These are phyloP conservation scores for Gymnopilus junonius DNA, from an alignment of 768 basidiomycete species.

Conservation along the genomic window DNA sequence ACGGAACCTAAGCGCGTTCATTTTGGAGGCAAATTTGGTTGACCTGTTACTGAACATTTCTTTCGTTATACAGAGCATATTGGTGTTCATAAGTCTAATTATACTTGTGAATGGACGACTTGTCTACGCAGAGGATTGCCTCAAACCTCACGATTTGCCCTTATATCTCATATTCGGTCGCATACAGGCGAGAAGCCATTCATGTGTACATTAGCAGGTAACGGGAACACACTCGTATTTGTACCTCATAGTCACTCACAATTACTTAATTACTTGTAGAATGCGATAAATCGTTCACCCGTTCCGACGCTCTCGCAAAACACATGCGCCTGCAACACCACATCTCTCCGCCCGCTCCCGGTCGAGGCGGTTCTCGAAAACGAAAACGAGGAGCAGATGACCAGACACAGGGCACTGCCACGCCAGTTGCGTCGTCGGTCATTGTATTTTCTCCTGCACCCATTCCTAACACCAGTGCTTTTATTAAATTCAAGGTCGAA, in stretches of 20 bases:
- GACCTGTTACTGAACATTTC: not conserved
- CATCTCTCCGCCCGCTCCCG: constrained; percentile 72
- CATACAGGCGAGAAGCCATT: constrained; percentile 97
- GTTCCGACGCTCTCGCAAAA: constrained; percentile 91
- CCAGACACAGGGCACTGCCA: constrained; percentile 23
- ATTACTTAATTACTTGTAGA: constrained; percentile 51
- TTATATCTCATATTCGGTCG: constrained; percentile 88
- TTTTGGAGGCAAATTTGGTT: not conserved
- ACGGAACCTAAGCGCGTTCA: not conserved
- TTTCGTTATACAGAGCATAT: constrained; percentile 64
- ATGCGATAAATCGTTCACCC: constrained; percentile 94
- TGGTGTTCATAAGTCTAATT: constrained; percentile 81
- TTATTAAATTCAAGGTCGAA: constrained; percentile 71
- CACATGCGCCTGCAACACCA: constrained; percentile 92
- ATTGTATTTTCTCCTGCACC: constrained; percentile 30
- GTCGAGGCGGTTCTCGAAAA: constrained; percentile 70
- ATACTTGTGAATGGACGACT: constrained; percentile 88
- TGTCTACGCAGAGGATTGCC: constrained; percentile 81
- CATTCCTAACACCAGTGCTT: constrained; percentile 34
- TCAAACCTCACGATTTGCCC: constrained; percentile 88
- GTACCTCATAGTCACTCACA: too few relatives aligned
- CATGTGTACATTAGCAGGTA: constrained; percentile 79
- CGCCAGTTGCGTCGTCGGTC: constrained; percentile 24
- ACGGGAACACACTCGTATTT: too few relatives aligned
- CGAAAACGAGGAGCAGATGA: constrained; percentile 64